Evolutionary conservation across 176 grass and related monocot genomes (phyloP).

Genomic region (Themeda triandra): DNA sequence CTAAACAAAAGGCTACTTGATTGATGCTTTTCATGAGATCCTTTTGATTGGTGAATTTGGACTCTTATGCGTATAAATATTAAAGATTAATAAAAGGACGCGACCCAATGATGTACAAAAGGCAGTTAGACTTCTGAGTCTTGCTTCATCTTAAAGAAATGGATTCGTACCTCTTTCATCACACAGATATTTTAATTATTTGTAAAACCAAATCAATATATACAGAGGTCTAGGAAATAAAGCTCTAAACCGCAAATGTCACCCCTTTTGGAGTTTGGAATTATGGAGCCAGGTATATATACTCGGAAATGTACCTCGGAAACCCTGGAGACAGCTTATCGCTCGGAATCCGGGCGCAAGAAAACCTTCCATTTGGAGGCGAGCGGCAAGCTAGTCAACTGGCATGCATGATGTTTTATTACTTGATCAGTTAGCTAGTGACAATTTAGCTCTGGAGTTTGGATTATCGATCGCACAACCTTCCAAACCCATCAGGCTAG

Average conservation of each 20-base stretch:
- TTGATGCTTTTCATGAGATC: background rate
- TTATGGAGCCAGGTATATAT: background rate
- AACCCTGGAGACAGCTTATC: background rate
- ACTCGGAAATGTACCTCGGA: too few relatives aligned
- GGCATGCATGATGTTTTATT: background rate
- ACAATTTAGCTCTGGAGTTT: constrained; percentile 10
- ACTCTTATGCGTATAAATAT: background rate
- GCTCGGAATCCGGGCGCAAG: background rate
- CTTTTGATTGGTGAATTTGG: constrained; percentile 15
- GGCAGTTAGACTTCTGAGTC: background rate
- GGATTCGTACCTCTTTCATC: background rate
- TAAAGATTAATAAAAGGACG: background rate
- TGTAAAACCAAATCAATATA: background rate
- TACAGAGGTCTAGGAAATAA: background rate
- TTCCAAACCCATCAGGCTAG: constrained; percentile 48
- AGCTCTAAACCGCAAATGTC: background rate
- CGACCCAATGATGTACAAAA: background rate
- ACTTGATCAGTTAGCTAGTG: background rate
- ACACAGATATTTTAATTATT: background rate
- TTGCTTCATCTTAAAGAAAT: background rate
- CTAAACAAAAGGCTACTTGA: constrained; percentile 18
- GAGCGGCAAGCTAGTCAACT: constrained; percentile 10
- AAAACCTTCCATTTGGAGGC: constrained; percentile 50
- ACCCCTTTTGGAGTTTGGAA: background rate
- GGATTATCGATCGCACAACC: constrained; percentile 26